Conservation (phyloP, 352 stramenopile species). For the Paralagenidium karlingii region DNA sequence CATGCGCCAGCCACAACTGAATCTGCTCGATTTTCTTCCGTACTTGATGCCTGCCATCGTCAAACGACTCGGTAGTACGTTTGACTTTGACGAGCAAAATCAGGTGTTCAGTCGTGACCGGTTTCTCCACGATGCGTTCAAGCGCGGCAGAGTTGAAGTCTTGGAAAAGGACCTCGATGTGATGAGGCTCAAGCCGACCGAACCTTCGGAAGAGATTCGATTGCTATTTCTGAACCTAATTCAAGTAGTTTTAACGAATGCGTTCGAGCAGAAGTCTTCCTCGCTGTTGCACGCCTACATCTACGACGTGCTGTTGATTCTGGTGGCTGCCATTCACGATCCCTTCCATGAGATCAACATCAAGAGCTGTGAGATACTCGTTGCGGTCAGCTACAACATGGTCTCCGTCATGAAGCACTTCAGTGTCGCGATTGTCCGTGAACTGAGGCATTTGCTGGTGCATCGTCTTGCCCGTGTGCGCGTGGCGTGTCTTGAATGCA, state of each 20-base stretch:
- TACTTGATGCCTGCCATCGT: constrained; percentile 64
- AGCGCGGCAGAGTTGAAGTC: constrained; percentile 51
- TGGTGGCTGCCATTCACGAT: constrained; percentile 71
- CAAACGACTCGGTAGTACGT: constrained; percentile 50
- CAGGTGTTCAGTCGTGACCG: constrained; percentile 54
- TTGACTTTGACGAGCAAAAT: constrained; percentile 60
- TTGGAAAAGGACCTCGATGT: constrained; percentile 12
- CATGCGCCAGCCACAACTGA: constrained; percentile 21
- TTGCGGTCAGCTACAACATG: constrained; percentile 46
- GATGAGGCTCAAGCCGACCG: constrained; percentile 23
- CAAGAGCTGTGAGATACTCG: constrained; percentile 35
- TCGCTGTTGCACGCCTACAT: constrained; percentile 75
- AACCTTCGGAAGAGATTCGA: constrained; percentile 71
- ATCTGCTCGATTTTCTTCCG: constrained; percentile 52
- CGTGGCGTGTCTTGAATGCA: constrained; percentile 69
- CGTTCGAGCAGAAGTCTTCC: constrained; percentile 30
- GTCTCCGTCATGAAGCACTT: constrained; percentile 91
- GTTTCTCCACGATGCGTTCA: constrained; percentile 64
- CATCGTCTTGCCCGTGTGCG: constrained; percentile 86
- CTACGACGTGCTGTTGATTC: constrained; percentile 55
- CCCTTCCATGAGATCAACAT: constrained; percentile 83
- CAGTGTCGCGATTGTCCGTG: constrained; percentile 78
- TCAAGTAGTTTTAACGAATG: constrained; percentile 28
- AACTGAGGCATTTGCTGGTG: constrained; percentile 65
- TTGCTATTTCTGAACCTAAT: constrained; percentile 43